These are phyloP conservation scores for Camellia granthamiana DNA, from an alignment of 148 eudicot genomes.

Conservation along the genomic window DNA sequence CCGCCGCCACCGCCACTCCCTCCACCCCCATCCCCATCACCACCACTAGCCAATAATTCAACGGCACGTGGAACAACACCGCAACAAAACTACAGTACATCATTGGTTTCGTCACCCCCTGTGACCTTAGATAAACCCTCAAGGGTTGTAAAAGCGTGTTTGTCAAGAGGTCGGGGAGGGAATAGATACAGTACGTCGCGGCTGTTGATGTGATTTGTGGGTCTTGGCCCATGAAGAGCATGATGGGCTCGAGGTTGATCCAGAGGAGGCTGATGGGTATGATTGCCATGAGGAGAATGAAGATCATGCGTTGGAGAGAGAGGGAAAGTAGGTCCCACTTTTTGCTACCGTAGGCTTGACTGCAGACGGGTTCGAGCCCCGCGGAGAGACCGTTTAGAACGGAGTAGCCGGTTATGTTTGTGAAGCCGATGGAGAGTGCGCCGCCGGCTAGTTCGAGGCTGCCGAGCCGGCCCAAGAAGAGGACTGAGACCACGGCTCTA, in stretches of 20 bases:
- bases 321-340: conserved; percentile 56
- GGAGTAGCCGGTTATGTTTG: conserved; percentile 95
- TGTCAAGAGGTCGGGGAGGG: conserved; percentile 71
- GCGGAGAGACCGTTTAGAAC: conserved; percentile 80
- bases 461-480: conserved; percentile 82
- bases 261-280: conserved; percentile 70
- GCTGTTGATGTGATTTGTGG: conserved; percentile 65
- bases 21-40: conserved; percentile 56
- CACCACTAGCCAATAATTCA: conserved; percentile 41
- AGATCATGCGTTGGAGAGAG: conserved; percentile 75
- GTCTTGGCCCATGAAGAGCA: conserved; percentile 85
- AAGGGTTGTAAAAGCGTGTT: conserved; percentile 77
- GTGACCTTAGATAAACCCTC: conserved; percentile 79
- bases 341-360: conserved; percentile 70
- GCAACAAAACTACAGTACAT: conserved; percentile 82
- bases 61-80: conserved; percentile 72
- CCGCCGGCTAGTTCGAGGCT: conserved; percentile 90
- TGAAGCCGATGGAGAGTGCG: conserved; percentile 85
- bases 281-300: conserved; percentile 58
- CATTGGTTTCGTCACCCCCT: conserved; percentile 77
- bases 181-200: conserved; percentile 64
- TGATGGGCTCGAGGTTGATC: conserved; percentile 65
- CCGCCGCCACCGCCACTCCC: conserved; percentile 82
- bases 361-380: conserved; percentile 85
- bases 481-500: conserved; percentile 69